phyloP scores from a whole-genome alignment of 1,284 basidiomycete species.

The Boletus sp. region DNA sequence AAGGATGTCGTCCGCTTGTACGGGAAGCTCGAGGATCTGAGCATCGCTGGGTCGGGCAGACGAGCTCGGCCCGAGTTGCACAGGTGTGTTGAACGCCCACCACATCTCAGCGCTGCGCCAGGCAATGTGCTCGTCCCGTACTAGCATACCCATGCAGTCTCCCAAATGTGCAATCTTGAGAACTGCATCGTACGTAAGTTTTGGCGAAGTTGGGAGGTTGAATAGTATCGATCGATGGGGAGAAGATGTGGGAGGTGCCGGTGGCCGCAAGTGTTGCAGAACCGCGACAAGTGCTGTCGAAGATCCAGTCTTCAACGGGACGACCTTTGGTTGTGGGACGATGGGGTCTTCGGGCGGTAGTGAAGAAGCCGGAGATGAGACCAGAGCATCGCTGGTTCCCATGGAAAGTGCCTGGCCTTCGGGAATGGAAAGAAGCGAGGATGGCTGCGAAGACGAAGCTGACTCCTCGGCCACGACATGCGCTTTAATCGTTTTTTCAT shows the following conservation, averaged over 20 bases:
- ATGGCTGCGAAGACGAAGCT: conserved; percentile 10
- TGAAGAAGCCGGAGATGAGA: background rate
- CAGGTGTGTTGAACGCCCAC: conserved; percentile 90
- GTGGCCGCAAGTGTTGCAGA: conserved; percentile 46
- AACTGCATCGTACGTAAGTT: conserved; percentile 53
- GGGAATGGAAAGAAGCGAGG: conserved; percentile 25
- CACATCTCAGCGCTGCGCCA: conserved; percentile 95
- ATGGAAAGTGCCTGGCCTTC: conserved; percentile 21
- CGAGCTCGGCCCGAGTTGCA: conserved; percentile 80
- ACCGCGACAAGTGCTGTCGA: conserved; percentile 67
- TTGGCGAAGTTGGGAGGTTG: conserved; percentile 13
- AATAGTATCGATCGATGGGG: conserved; percentile 26
- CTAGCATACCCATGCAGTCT: conserved; percentile 86
- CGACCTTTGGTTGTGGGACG: conserved; percentile 20
- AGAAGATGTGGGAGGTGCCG: conserved; percentile 16
- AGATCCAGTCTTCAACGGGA: conserved; percentile 56
- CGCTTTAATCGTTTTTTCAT: conserved; percentile 57
- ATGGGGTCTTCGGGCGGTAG: conserved; percentile 16
- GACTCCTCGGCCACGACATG: conserved; percentile 42
- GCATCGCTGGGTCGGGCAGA: conserved; percentile 73
- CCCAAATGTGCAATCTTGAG: conserved; percentile 89
- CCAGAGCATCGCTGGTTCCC: background rate
- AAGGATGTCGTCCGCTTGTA: conserved; percentile 83
- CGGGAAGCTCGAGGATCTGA: conserved; percentile 69
- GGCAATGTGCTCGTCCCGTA: conserved; percentile 73